Evolutionary conservation across 768 basidiomycete species (phyloP), one percentile per base, ranked within the genome.

Genomic region (Rhizopogon rudus): DNA sequence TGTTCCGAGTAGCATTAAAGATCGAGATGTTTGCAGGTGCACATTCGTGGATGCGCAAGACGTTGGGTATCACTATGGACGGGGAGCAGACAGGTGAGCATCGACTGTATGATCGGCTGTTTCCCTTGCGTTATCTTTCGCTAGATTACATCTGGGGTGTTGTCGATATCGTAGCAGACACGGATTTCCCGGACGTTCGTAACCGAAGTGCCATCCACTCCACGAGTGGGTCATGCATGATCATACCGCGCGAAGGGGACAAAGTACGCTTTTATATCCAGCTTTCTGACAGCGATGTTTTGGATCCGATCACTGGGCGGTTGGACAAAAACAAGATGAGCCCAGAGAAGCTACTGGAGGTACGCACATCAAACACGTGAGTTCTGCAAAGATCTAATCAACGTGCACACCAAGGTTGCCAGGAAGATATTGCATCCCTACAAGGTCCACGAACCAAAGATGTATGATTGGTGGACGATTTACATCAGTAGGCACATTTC

Each of bases 121-220:
- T 42, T 9, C n/a, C 10, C 41, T 20, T 17, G 10, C 9, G 40
- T 41, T 20, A 7, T 42, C 17, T 12, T 41, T 1, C 7, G 44
- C 78, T 75, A 70, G 84, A 91, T 52, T 86, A 80, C 53, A 76
- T 92, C 25, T 93, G 91, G 91, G 91, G 91, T 3, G 91, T 93
- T 3, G 69, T 91, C 20, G 91, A 91, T 67, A 73, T 82, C 51
- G 62, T 81, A 17, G 84, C 85, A 0, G 77, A 83, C 20, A 89
- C 87, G 1, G 75, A 90, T 63, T 88, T 90, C 56, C 89, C 89
- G 0, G 88, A 91, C 65, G 83, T 88, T 56, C 81, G 88, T 14
- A 83, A 83, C 55, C 76, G 74, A 59, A 75, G 74, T 50, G 82
- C 72, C 0, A 79, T 91, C 16, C 87, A 90, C 66, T 89, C 87